These are phyloP conservation scores for Barnettozyma vustinii DNA, from an alignment of 805 yeast genomes.

Conservation along the genomic window DNA sequence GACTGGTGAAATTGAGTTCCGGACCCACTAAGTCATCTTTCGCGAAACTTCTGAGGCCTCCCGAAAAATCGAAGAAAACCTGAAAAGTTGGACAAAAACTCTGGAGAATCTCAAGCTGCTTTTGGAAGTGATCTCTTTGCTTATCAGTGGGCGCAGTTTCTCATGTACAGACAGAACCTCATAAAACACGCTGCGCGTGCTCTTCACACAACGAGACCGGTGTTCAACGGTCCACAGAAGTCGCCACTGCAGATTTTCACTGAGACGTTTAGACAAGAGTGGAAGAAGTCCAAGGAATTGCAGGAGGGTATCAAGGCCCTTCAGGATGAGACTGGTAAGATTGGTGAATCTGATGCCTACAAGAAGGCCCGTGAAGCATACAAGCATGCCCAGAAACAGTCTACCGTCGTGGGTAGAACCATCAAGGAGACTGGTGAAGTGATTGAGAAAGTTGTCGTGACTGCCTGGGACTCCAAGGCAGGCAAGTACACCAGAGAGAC, in stretches of 20 bases:
- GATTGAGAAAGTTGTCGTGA: conserved; percentile 81
- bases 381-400: conserved; percentile 71
- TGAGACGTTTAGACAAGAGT: conserved; percentile 86
- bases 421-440: conserved; percentile 88
- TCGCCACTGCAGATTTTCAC: conserved; percentile 90
- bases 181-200: conserved; percentile 14
- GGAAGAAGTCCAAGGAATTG: conserved; percentile 84
- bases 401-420: conserved; percentile 66
- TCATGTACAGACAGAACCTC: conserved; percentile 9
- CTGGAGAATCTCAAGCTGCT: not conserved
- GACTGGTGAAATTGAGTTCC: not conserved
- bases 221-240: conserved; percentile 34
- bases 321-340: conserved; percentile 91
- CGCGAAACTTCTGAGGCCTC: not conserved
- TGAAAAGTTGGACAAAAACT: conserved; percentile 1
- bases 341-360: conserved; percentile 92
- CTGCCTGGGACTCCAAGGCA: conserved; percentile 95
- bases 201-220: conserved; percentile 18
- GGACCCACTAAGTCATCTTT: not conserved
- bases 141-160: not conserved
- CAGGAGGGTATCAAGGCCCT: conserved; percentile 91
- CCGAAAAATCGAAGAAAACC: not conserved
- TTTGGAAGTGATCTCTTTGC: not conserved
- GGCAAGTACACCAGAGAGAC: conserved; percentile 85
- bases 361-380: conserved; percentile 91